phyloP scores from a whole-genome alignment of 1,284 basidiomycete genomes.

The Cutaneotrichosporon sp. region DNA sequence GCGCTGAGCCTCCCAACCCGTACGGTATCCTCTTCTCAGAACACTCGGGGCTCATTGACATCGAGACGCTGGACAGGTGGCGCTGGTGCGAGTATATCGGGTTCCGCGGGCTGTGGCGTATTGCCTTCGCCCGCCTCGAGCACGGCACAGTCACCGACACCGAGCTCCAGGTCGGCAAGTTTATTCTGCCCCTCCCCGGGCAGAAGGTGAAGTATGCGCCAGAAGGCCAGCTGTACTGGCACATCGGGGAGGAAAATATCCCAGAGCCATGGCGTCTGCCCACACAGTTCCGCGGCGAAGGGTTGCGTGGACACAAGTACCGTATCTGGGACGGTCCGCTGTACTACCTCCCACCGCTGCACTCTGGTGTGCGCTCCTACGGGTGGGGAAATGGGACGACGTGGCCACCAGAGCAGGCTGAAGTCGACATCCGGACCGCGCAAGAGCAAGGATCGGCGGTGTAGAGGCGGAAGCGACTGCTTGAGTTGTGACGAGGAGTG shows the following conservation, averaged over 20 bases:
- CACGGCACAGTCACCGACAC: constrained; percentile 46
- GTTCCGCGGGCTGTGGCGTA: constrained; percentile 73
- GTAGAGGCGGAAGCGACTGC: background rate
- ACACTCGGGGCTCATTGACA: constrained; percentile 49
- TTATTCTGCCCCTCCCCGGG: constrained; percentile 63
- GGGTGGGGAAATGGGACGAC: constrained; percentile 21
- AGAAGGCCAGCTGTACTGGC: constrained; percentile 60
- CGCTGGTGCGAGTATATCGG: constrained; percentile 81
- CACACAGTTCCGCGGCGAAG: constrained; percentile 37
- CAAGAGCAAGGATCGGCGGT: background rate
- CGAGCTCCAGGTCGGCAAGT: constrained; percentile 62
- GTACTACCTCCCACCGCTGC: constrained; percentile 44
- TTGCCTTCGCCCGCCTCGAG: constrained; percentile 51
- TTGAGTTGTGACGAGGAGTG: no score
- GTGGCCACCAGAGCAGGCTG: constrained; percentile 8
- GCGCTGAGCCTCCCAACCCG: constrained; percentile 65
- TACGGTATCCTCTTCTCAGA: constrained; percentile 56
- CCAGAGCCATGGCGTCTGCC: constrained; percentile 52
- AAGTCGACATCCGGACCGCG: background rate
- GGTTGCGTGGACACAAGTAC: constrained; percentile 22
- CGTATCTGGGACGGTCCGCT: constrained; percentile 44
- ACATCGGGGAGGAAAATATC: constrained; percentile 62
- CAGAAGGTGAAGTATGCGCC: constrained; percentile 58
- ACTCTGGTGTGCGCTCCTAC: constrained; percentile 31
- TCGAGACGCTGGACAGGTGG: constrained; percentile 51